Conservation (phyloP, 2,329 filamentous ascomycete species). For the Knufia fluminis region DNA sequence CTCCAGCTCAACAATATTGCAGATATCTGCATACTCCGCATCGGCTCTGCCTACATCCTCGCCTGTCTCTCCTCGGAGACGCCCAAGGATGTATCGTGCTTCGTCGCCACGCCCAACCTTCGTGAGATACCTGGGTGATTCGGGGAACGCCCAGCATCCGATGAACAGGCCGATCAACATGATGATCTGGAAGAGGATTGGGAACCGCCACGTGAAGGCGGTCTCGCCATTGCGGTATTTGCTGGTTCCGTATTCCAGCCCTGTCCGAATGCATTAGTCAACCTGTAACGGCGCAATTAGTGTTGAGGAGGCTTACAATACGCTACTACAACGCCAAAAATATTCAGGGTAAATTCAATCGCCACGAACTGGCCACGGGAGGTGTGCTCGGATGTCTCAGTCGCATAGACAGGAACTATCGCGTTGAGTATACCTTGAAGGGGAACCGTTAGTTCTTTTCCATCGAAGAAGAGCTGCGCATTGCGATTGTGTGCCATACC, state of each 20-base stretch:
- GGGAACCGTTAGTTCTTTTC: no score
- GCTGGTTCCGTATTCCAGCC: slow-evolving; percentile 42
- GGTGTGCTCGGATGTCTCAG: slow-evolving; percentile 59
- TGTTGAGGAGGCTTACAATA: no score
- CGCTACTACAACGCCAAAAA: slow-evolving; percentile 31
- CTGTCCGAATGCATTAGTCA: no score
- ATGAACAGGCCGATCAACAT: slow-evolving; percentile 50
- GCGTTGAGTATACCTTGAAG: slow-evolving; percentile 62
- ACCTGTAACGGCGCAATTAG: no score
- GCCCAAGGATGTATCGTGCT: slow-evolving; percentile 54
- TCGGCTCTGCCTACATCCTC: slow-evolving; percentile 48
- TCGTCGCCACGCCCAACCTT: slow-evolving; percentile 59
- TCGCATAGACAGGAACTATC: slow-evolving; percentile 63
- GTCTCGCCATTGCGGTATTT: slow-evolving; percentile 54
- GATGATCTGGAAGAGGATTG: slow-evolving; percentile 60
- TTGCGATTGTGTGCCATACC: no score
- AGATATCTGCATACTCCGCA: slow-evolving; percentile 60
- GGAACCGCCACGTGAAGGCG: slow-evolving; percentile 57
- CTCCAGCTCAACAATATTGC: slow-evolving; percentile 54
- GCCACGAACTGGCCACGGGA: slow-evolving; percentile 61
- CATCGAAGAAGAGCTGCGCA: no score
- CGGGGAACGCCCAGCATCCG: slow-evolving; percentile 58
- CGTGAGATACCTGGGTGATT: slow-evolving; percentile 58
- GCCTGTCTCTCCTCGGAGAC: slow-evolving; percentile 51
- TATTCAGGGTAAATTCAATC: slow-evolving; percentile 65